These are phyloP conservation scores for Catharanthus roseus DNA, from an alignment of 257 asterid species.

Conservation along the genomic window DNA sequence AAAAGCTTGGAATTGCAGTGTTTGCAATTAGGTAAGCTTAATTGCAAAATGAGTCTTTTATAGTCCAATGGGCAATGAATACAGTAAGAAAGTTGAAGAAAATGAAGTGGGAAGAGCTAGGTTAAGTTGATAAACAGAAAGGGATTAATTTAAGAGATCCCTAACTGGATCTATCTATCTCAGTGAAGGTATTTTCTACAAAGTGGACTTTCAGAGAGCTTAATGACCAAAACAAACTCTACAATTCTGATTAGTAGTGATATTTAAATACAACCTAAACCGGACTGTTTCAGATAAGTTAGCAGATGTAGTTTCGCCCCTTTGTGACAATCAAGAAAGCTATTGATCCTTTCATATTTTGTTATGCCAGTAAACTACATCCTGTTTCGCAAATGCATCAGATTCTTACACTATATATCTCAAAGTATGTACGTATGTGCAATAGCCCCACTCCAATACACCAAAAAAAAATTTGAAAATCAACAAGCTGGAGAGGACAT, in stretches of 20 bases:
- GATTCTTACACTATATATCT: neutral
- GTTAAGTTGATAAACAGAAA: neutral
- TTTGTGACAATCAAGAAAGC: neutral
- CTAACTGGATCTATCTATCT: neutral
- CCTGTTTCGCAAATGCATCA: neutral
- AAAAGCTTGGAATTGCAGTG: neutral
- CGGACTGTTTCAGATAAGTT: neutral
- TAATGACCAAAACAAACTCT: neutral
- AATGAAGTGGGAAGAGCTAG: neutral
- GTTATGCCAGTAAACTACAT: neutral
- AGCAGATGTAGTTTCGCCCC: neutral
- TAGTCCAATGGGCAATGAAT: neutral
- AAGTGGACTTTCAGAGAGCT: neutral
- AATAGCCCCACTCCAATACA: no score
- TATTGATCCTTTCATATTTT: neutral
- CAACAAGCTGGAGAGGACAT: neutral
- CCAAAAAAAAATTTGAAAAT: neutral
- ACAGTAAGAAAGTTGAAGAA: neutral
- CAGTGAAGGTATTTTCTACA: neutral
- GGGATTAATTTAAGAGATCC: neutral
- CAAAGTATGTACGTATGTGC: neutral
- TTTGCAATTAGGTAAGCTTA: neutral
- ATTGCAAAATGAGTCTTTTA: neutral
- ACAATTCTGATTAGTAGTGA: neutral
- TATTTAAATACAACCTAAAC: neutral